Evolutionary conservation across 345 rosid species (phyloP).

Genomic region (Citrus medica): DNA sequence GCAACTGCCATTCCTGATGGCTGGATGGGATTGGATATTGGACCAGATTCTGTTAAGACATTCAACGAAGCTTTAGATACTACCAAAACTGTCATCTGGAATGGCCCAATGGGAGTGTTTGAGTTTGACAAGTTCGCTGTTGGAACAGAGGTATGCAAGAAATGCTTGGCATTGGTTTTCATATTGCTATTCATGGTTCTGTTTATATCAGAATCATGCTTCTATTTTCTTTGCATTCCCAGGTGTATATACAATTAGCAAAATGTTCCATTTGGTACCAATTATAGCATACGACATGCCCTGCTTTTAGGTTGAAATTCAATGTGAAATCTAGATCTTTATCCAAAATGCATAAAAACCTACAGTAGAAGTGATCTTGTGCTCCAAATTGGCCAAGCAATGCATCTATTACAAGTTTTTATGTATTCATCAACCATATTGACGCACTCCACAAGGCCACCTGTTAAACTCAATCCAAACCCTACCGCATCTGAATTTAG

Average conservation of each 20-base stretch:
- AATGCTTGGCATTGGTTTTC: slow-evolving; percentile 6
- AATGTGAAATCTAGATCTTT: neutral
- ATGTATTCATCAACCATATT: neutral
- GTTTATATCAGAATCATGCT: neutral
- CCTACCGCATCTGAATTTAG: neutral
- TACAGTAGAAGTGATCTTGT: neutral
- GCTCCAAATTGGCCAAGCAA: slow-evolving; percentile 1
- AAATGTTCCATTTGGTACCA: neutral
- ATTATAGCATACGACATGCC: neutral
- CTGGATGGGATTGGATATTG: slow-evolving; percentile 96
- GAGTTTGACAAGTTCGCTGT: slow-evolving; percentile 82
- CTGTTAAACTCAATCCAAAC: neutral
- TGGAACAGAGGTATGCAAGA: slow-evolving; percentile 68
- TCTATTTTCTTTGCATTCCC: neutral
- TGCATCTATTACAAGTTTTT: neutral
- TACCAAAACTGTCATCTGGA: slow-evolving; percentile 92
- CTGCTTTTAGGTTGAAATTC: neutral
- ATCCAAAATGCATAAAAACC: neutral
- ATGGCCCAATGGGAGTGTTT: slow-evolving; percentile 98
- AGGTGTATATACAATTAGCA: neutral
- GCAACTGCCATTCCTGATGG: slow-evolving; percentile 83
- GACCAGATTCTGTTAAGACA: slow-evolving; percentile 74
- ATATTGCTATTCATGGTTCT: neutral
- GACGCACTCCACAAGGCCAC: neutral
- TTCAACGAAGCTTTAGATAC: slow-evolving; percentile 74